Base-by-base conservation (phyloP, 148 eudicot species). In the Hydrangea macrophylla region DNA sequence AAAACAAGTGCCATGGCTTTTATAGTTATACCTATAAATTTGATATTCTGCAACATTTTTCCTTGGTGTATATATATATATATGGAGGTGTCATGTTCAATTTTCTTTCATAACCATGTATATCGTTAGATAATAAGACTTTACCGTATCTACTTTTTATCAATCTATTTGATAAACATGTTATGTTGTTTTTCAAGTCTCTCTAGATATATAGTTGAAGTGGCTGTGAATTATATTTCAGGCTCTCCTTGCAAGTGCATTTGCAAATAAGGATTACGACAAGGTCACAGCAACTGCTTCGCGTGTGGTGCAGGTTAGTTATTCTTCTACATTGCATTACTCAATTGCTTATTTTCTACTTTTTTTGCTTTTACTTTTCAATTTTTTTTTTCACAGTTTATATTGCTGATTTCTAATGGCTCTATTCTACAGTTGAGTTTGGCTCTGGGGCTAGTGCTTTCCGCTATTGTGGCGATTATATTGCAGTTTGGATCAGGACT, bases 161-260 rank as follows among this genome's bases (percentile, higher is more conserved):
- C 57, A 23, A 24, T 54, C 57, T 22, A 54, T 6, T 51, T 22
- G 9, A n/a, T 5, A n/a, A 54, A 54, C 3, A 2, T 2, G 2
- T 25, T 11, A 3, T 35, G 2, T 11, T 25, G 2, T 22, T 27
- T 55, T 55, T 10, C 7, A 27, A 9, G n/a, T 55, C 11, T 3
- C 18, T 25, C 59, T 25, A 26, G 26, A 2, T 27, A 55, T 9
- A 2, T 53, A 26, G 26, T 2, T 55, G 59, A 24, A 54, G 32
- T 55, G 17, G 17, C 6, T 27, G 25, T 63, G 54, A 27, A 9
- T 13, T 24, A 5, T 40, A 55, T 24, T 60, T 24, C 68, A 78
- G 80, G 82, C 82, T 25, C 78, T 80, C 42, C 84, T 84, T 64
- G 87, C 80, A 5, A 70, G 78, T 70, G 84, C 84, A 24, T 84